phyloP scores from a whole-genome alignment of 2,329 filamentous ascomycete genomes.

The Trichoderma atrobrunneum region DNA sequence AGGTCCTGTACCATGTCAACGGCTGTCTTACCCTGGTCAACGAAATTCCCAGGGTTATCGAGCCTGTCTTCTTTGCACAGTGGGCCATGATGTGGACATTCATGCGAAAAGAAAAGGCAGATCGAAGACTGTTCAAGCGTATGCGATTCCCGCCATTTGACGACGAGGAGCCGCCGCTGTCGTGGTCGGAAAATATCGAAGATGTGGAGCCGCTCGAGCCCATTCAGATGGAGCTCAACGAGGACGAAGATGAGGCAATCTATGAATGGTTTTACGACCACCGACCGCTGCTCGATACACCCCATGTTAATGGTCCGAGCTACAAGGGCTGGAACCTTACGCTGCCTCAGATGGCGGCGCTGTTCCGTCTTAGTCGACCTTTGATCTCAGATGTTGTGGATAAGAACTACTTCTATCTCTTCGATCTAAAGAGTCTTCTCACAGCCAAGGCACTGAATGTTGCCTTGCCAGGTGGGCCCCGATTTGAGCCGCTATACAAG shows the following conservation, averaged over 20 bases:
- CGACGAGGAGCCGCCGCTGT: conserved; percentile 94
- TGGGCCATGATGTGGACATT: conserved; percentile 99
- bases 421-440: conserved; percentile 90
- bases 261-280: conserved; percentile 99
- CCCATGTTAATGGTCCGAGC: conserved; percentile 93
- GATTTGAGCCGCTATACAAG: conserved; percentile 97
- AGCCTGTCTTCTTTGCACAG: conserved; percentile 95
- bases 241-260: conserved; percentile 85
- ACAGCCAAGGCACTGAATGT: conserved; percentile 97
- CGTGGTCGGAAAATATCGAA: conserved; percentile 98
- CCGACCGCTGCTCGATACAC: conserved; percentile 81
- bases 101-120: conserved; percentile 97
- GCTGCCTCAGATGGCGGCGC: conserved; percentile 90
- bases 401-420: conserved; percentile 97
- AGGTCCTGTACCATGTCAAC: conserved; percentile 97
- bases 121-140: conserved; percentile 91
- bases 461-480: conserved; percentile 92
- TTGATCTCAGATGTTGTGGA: conserved; percentile 89
- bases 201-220: conserved; percentile 96
- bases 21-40: conserved; percentile 96
- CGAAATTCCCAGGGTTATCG: conserved; percentile 92
- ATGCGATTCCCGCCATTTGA: conserved; percentile 99
- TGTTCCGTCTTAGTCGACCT: conserved; percentile 88
- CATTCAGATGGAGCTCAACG: conserved; percentile 97
- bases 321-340: conserved; percentile 95